These are phyloP conservation scores for Penicillium dipodomyicola DNA, from an alignment of 495 filamentous ascomycete species.

Conservation along the genomic window DNA sequence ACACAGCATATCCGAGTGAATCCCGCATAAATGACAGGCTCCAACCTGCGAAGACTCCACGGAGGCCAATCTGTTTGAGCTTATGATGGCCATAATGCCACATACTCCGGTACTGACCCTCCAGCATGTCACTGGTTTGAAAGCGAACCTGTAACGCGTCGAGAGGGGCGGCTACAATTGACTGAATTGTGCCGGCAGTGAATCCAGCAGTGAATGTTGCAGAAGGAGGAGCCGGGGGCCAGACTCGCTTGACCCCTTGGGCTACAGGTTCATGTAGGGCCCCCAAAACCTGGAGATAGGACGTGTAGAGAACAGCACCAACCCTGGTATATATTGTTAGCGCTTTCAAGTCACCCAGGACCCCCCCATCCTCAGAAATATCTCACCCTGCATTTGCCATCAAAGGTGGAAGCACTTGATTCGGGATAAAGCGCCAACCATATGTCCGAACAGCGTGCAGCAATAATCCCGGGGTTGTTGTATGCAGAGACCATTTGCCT, in stretches of 20 bases:
- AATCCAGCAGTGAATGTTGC: constrained; percentile 76
- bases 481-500: constrained; percentile 64
- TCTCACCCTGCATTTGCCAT: constrained; percentile 72
- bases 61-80: constrained; percentile 70
- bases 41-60: constrained; percentile 83
- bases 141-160: constrained; percentile 84
- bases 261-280: constrained; percentile 69
- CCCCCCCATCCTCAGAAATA: neutral
- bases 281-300: constrained; percentile 78
- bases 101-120: constrained; percentile 71
- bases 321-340: constrained; percentile 46
- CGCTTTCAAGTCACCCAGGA: neutral
- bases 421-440: constrained; percentile 84
- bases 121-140: constrained; percentile 64
- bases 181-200: constrained; percentile 73
- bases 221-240: constrained; percentile 65
- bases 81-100: constrained; percentile 77
- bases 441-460: constrained; percentile 73
- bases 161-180: constrained; percentile 78
- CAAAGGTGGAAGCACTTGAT: constrained; percentile 83
- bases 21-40: constrained; percentile 76
- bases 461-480: constrained; percentile 75
- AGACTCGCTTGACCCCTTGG: constrained; percentile 64
- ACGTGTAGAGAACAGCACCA: constrained; percentile 82
- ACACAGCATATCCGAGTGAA: constrained; percentile 74